Evolutionary conservation across 208 protist species (phyloP).

Genomic region (Novymonas esmeraldas): DNA sequence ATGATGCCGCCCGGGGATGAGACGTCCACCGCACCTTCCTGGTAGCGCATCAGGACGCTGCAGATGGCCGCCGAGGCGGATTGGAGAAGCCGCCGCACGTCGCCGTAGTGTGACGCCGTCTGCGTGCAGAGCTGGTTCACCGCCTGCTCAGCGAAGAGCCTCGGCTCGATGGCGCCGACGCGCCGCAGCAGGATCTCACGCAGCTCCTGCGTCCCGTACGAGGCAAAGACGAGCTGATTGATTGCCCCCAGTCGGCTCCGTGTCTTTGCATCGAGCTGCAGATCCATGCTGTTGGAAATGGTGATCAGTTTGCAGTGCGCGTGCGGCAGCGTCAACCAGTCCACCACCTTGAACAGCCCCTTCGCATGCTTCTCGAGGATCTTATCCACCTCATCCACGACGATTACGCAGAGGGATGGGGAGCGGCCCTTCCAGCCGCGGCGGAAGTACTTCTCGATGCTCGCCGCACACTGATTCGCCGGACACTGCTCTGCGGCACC

Average conservation of each 20-base stretch:
- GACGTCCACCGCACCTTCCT: slow-evolving; percentile 40
- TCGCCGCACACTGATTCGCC: slow-evolving; percentile 66
- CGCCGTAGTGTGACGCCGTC: slow-evolving; percentile 88
- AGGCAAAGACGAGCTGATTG: slow-evolving; percentile 82
- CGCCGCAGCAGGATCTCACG: slow-evolving; percentile 72
- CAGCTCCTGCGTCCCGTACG: slow-evolving; percentile 78
- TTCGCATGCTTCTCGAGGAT: slow-evolving; percentile 81
- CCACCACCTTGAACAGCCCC: slow-evolving; percentile 82
- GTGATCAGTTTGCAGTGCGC: slow-evolving; percentile 87
- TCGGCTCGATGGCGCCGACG: slow-evolving; percentile 61
- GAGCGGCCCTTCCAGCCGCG: slow-evolving; percentile 56
- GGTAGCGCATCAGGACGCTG: slow-evolving; percentile 78
- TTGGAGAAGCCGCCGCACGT: slow-evolving; percentile 87
- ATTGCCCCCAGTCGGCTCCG: slow-evolving; percentile 81
- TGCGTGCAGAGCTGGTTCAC: slow-evolving; percentile 84
- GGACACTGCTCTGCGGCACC: slow-evolving; percentile 51
- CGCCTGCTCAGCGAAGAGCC: slow-evolving; percentile 81
- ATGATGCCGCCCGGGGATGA: slow-evolving; percentile 60
- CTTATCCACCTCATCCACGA: slow-evolving; percentile 92
- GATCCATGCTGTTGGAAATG: slow-evolving; percentile 90
- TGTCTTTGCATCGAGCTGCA: slow-evolving; percentile 85
- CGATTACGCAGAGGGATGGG: slow-evolving; percentile 70
- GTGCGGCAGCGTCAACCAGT: slow-evolving; percentile 86
- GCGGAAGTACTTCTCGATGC: slow-evolving; percentile 81
- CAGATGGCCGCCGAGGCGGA: slow-evolving; percentile 84